These are phyloP conservation scores for Calocybe gambosa DNA, from an alignment of 1,284 basidiomycete genomes.

Conservation along the genomic window DNA sequence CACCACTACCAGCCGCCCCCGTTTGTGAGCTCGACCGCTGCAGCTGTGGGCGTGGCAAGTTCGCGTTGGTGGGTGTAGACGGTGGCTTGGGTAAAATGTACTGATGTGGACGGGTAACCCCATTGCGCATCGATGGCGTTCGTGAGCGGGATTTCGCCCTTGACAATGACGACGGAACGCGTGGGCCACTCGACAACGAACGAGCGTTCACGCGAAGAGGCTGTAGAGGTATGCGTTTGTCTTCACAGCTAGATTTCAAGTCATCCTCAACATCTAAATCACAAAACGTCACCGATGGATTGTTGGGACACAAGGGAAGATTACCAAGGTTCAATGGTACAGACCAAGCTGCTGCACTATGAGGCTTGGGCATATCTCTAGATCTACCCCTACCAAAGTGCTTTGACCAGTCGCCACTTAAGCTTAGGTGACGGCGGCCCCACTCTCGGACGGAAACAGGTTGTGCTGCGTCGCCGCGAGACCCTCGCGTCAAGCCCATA, in stretches of 20 bases:
- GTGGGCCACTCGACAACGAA: constrained; percentile 14
- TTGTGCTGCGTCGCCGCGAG: constrained; percentile 38
- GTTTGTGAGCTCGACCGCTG: constrained; percentile 45
- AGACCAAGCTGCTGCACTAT: constrained; percentile 2
- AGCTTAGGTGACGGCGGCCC: constrained; percentile 48
- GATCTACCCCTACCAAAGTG: constrained; percentile 30
- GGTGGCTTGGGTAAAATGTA: constrained; percentile 12
- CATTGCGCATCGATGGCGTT: constrained; percentile 23
- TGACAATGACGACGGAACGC: constrained; percentile 6
- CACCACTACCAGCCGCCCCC: constrained; percentile 5
- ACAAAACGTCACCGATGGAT: neutral
- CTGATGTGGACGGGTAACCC: constrained; percentile 9
- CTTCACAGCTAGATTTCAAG: constrained; percentile 13
- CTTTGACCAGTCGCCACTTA: constrained; percentile 49
- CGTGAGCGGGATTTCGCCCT: constrained; percentile 20
- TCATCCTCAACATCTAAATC: neutral
- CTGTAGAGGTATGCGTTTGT: constrained; percentile 17
- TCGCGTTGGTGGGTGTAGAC: constrained; percentile 20
- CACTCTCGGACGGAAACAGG: constrained; percentile 36
- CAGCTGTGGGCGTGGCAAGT: constrained; percentile 27
- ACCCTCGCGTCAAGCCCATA: constrained; percentile 78
- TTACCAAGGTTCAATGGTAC: constrained; percentile 3
- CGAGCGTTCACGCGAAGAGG: constrained; percentile 18
- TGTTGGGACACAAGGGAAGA: neutral
- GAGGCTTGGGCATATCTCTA: constrained; percentile 17